Base-by-base conservation (phyloP, 768 basidiomycete genomes). In the Fomitopsis pulvina region DNA sequence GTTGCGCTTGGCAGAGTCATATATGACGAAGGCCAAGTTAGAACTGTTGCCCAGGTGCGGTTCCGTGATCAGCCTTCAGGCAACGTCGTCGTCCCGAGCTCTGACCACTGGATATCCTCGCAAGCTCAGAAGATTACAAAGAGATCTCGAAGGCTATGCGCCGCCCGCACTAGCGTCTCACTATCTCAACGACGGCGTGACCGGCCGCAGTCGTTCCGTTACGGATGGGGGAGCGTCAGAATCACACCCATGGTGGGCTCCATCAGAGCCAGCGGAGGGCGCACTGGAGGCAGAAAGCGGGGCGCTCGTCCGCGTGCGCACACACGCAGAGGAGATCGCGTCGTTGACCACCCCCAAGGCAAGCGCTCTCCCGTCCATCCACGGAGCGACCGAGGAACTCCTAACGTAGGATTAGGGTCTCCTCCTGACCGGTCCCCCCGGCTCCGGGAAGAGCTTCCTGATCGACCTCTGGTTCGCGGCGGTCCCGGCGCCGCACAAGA, bases 391-490 rank as follows among this genome's bases (percentile, higher is more conserved):
- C 18, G 24, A 12, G n/a, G 32, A 28, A 21, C 38, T 24, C 12
- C 47, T 38, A 40, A 34, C 41, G 22, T 32, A 16, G 16, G 30
- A 34, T 41, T 50, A 78, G 77, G 75, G 79, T 7, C 65, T 79
- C 4, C 67, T 77, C 8, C 53, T 78, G 11, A 78, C 71, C 6
- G 76, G 76, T 5, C 75, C 76, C 8, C 76, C 78, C 5, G 77
- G 77, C 18, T 74, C 74, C 9, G 77, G 77, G 1, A 78, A 77
- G 60, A 77, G 74, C 39, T 71, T 81, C 49, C 62, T 82, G 20
- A 69, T 79, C 41, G 76, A 80, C 57, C 66, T 80, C 12, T 81
- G 80, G 74, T 78, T 71, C 60, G 62, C 73, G n/a, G 63, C 73
- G 20, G 55, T 82, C 1, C 77, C 77, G 1, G 76, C 77, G 0